Evolutionary conservation across 164 flowering plant genomes (phyloP).

Genomic region (Litsea cubeba): DNA sequence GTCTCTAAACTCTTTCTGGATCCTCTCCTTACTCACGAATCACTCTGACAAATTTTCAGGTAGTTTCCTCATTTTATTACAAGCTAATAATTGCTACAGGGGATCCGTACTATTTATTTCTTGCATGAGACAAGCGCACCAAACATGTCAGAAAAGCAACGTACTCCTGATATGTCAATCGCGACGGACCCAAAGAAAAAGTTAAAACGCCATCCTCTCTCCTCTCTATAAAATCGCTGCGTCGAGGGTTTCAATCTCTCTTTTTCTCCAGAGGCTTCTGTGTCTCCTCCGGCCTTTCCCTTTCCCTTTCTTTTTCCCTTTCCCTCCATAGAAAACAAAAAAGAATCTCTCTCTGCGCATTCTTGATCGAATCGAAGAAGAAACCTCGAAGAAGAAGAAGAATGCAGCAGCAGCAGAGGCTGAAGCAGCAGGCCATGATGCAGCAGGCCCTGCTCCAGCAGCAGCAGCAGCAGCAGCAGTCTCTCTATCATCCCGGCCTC

Average conservation of each 20-base stretch:
- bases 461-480: slow-evolving; percentile 34
- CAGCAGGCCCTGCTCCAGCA: slow-evolving; percentile 39
- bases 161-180: not conserved
- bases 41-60: no score
- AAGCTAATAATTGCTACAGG: no score
- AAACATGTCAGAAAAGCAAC: not conserved
- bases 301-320: no score
- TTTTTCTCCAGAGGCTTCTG: not conserved
- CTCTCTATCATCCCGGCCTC: slow-evolving; percentile 55
- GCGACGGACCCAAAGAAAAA: not conserved
- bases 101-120: no score
- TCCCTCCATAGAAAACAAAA: not conserved
- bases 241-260: not conserved
- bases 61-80: no score
- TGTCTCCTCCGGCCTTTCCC: not conserved
- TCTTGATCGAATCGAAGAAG: not conserved
- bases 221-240: slow-evolving; percentile 1
- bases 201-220: not conserved
- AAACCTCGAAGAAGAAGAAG: not conserved
- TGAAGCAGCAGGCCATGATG: slow-evolving; percentile 55
- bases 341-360: slow-evolving; percentile 4
- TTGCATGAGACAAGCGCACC: not conserved
- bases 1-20: no score
- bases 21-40: no score
- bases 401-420: slow-evolving; percentile 28